Conservation (phyloP, 2,329 filamentous ascomycete genomes). For the Fusarium robinianum region DNA sequence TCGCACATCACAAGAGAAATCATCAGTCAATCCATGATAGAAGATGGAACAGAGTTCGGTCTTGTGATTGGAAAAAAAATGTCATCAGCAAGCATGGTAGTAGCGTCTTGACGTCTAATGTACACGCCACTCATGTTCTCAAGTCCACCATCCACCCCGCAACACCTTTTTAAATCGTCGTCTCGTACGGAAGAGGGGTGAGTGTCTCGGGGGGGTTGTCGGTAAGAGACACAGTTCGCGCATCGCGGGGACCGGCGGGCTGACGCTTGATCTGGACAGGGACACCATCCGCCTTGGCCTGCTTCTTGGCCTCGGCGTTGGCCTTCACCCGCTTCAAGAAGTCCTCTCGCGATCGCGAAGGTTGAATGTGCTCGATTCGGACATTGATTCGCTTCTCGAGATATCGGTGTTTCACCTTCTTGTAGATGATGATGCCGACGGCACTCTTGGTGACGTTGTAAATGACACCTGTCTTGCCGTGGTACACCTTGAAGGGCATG, state of each 20-base stretch:
- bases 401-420: constrained; percentile 99
- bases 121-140: no score
- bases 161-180: constrained; percentile 77
- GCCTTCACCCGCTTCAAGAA: constrained; percentile 96
- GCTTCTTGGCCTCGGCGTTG: constrained; percentile 89
- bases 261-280: constrained; percentile 93
- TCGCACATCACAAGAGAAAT: no score
- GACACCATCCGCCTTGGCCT: constrained; percentile 88
- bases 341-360: constrained; percentile 94
- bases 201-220: constrained; percentile 91
- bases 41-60: no score
- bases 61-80: no score
- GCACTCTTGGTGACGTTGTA: constrained; percentile 99
- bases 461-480: constrained; percentile 97
- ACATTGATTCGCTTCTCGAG: constrained; percentile 99
- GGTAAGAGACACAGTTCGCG: constrained; percentile 77
- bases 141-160: constrained; percentile 36
- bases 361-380: constrained; percentile 94
- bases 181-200: constrained; percentile 93
- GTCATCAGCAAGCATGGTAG: no score
- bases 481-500: constrained; percentile 99
- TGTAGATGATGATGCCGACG: constrained; percentile 99
- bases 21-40: no score
- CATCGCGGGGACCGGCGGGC: constrained; percentile 77
- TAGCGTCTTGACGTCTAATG: no score